Conservation (phyloP, 2,329 filamentous ascomycete genomes). For the Clonostachys solani region DNA sequence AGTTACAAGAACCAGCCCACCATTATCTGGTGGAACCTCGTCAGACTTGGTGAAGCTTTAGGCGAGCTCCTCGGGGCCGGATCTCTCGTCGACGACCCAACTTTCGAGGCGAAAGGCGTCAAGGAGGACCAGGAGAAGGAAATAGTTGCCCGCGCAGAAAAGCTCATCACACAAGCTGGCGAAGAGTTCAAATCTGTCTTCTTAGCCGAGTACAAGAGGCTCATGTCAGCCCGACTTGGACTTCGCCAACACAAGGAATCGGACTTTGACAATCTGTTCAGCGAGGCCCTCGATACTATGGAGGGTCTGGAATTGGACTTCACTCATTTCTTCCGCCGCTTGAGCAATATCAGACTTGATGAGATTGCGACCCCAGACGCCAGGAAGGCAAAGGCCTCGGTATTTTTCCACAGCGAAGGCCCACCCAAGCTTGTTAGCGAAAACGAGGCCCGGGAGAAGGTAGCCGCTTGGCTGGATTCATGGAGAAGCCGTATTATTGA, state of each 20-base stretch:
- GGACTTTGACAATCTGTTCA: slow-evolving; percentile 80
- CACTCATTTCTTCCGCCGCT: slow-evolving; percentile 84
- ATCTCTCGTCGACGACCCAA: slow-evolving; percentile 62
- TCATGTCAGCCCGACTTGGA: slow-evolving; percentile 79
- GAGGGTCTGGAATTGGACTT: slow-evolving; percentile 85
- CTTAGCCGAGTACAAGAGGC: slow-evolving; percentile 78
- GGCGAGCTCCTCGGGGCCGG: slow-evolving; percentile 86
- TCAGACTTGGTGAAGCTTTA: slow-evolving; percentile 82
- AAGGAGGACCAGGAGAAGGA: slow-evolving; percentile 54
- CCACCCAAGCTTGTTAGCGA: slow-evolving; percentile 54
- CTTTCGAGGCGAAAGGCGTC: slow-evolving; percentile 71
- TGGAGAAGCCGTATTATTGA: slow-evolving; percentile 71
- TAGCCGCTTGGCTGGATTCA: slow-evolving; percentile 76
- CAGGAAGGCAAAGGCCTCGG: slow-evolving; percentile 56
- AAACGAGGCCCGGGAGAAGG: slow-evolving; percentile 57
- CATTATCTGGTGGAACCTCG: slow-evolving; percentile 98
- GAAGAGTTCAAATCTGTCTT: slow-evolving; percentile 90
- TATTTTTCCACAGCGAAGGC: slow-evolving; percentile 80
- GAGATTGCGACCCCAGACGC: slow-evolving; percentile 62
- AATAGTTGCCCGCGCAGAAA: slow-evolving; percentile 76
- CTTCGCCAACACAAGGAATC: slow-evolving; percentile 63
- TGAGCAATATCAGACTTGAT: slow-evolving; percentile 59
- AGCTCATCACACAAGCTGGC: slow-evolving; percentile 72
- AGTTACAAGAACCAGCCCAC: slow-evolving; percentile 91
- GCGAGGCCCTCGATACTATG: slow-evolving; percentile 76